phyloP scores from a whole-genome alignment of 805 yeast species.

The Kodamaea kakaduensis region DNA sequence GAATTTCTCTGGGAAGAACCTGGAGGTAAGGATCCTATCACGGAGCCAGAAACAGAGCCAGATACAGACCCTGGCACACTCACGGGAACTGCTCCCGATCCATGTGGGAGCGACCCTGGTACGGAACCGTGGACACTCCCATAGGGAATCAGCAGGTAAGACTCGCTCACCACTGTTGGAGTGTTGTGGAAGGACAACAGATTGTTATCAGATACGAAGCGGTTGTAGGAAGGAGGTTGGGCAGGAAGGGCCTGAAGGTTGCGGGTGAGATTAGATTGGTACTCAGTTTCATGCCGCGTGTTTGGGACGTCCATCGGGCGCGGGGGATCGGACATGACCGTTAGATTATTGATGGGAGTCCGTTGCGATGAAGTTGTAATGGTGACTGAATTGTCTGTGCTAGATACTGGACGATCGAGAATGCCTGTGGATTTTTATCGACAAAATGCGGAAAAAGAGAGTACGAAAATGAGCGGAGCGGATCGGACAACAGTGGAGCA shows the following conservation, averaged over 20 bases:
- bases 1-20: constrained; percentile 1
- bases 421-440: too few species aligned
- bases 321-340: constrained; percentile 2
- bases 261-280: constrained; percentile 9
- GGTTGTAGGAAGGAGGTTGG: constrained; percentile 6
- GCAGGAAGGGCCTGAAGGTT: constrained; percentile 7
- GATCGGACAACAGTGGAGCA: too few species aligned
- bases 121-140: constrained; percentile 6
- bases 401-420: too few species aligned
- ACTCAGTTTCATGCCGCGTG: constrained; percentile 9
- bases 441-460: too few species aligned
- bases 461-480: too few species aligned
- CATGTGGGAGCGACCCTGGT: constrained; percentile 6
- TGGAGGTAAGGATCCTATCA: constrained; percentile 2
- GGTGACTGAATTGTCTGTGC: too few species aligned
- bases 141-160: constrained; percentile 31
- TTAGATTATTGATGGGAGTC: too few species aligned
- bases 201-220: constrained; percentile 16
- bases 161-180: constrained; percentile 38
- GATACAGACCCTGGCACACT: constrained; percentile 1
- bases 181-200: constrained; percentile 44
- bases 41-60: constrained; percentile 5
- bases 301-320: constrained; percentile 6
- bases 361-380: too few species aligned
- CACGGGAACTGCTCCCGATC: constrained; percentile 3